These are phyloP conservation scores for Globisporangium camurandrum DNA, from an alignment of 352 stramenopile species.

Conservation along the genomic window DNA sequence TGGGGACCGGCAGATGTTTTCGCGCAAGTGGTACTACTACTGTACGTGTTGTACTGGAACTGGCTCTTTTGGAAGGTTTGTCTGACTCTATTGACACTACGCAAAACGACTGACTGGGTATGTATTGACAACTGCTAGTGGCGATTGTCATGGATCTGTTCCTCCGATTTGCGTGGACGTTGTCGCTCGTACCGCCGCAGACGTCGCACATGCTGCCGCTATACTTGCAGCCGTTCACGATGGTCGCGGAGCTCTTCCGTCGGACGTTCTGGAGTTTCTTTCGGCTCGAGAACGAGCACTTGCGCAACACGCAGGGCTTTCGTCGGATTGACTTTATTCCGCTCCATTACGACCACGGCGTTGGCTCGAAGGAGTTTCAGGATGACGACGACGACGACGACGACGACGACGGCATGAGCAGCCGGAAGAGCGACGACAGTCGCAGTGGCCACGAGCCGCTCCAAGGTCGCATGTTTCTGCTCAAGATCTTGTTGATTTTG, in stretches of 20 bases:
- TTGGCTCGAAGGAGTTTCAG: conserved; percentile 16
- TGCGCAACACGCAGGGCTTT: conserved; percentile 83
- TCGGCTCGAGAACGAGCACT: conserved; percentile 76
- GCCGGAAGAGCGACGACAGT: conserved; percentile 9
- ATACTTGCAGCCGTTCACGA: conserved; percentile 81
- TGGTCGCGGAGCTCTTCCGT: conserved; percentile 78
- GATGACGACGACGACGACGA: conserved; percentile 24
- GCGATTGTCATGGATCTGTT: conserved; percentile 77
- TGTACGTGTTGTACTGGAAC: conserved; percentile 5
- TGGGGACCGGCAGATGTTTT: conserved; percentile 82
- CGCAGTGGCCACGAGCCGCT: conserved; percentile 22
- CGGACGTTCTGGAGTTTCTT: conserved; percentile 87
- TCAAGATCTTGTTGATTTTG: conserved; percentile 44
- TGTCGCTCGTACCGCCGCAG: conserved; percentile 69
- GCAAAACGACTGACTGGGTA: too few relatives aligned
- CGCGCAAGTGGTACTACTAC: conserved; percentile 74
- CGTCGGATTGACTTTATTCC: conserved; percentile 78
- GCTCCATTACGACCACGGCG: conserved; percentile 72
- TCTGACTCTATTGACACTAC: too few relatives aligned
- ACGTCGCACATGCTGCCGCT: conserved; percentile 49
- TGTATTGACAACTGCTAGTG: conserved; percentile 10
- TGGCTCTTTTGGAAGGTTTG: neutral
- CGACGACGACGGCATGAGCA: conserved; percentile 7
- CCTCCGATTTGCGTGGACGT: conserved; percentile 74
- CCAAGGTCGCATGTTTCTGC: conserved; percentile 32